Percentiles rank a stretch among this genome's conserved stretches.
Evolutionary conservation across 306 rosid genomes (phyloP).

Genomic region (Geum urbanum): DNA sequence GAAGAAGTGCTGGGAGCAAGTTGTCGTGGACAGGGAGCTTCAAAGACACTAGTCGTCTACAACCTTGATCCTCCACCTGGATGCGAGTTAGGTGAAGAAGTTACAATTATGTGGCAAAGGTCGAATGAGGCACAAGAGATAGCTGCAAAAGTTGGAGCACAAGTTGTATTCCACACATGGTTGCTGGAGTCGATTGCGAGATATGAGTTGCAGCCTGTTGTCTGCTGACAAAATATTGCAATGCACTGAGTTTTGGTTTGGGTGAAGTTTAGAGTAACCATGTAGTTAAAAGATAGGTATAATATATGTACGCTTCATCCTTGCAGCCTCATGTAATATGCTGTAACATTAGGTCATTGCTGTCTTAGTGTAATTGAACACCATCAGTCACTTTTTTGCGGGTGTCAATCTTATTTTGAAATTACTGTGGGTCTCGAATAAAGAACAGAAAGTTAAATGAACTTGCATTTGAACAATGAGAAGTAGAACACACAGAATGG

Average conservation of each 20-base stretch:
- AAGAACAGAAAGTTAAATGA: neutral
- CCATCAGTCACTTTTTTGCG: neutral
- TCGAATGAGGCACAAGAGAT: conserved; percentile 68
- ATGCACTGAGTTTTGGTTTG: neutral
- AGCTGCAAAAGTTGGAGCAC: conserved; percentile 48
- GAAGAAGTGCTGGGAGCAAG: conserved; percentile 42
- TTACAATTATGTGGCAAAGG: conserved; percentile 74
- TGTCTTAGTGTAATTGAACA: neutral
- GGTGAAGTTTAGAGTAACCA: neutral
- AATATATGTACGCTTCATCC: neutral
- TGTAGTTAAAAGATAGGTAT: neutral
- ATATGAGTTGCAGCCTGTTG: conserved; percentile 53
- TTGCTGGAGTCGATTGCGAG: conserved; percentile 83
- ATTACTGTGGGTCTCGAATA: neutral
- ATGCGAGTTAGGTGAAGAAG: conserved; percentile 78
- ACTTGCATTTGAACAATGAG: neutral
- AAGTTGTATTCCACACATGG: conserved; percentile 79
- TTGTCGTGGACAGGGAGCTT: conserved; percentile 14
- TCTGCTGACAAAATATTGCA: conserved; percentile 34
- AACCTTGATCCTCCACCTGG: conserved; percentile 76
- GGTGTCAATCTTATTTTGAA: neutral
- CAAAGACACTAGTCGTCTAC: conserved; percentile 58
- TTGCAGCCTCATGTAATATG: neutral
- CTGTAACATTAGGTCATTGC: neutral
- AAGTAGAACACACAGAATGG: neutral